Conservation (phyloP, 2,329 filamentous ascomycete species). For the Chaetomiaceae sp. region DNA sequence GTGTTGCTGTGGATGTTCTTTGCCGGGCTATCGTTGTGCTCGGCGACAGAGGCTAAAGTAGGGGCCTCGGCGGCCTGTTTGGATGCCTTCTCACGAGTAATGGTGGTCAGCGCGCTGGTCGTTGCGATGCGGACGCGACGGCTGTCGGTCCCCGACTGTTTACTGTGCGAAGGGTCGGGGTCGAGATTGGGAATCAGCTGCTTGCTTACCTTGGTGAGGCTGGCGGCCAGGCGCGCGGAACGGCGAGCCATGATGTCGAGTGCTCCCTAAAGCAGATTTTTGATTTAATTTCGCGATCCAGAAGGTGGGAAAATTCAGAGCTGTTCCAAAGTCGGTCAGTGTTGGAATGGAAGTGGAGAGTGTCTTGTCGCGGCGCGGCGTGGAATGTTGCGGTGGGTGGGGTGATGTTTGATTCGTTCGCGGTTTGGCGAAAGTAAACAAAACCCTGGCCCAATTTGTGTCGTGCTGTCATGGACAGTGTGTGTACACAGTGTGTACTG, state of each 20-base stretch:
- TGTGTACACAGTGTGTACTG: constrained; percentile 2
- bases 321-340: background rate
- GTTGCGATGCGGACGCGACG: background rate
- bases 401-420: constrained; percentile 24
- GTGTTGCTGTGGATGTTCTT: constrained; percentile 11
- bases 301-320: background rate
- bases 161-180: background rate
- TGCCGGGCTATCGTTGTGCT: constrained; percentile 38
- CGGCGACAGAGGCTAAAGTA: constrained; percentile 40
- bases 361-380: constrained; percentile 11
- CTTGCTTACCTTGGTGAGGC: constrained; percentile 34
- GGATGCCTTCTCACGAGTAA: constrained; percentile 16
- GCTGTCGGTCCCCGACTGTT: background rate
- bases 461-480: background rate
- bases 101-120: constrained; percentile 7
- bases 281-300: too few species aligned
- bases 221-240: constrained; percentile 42
- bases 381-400: constrained; percentile 15
- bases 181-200: too few species aligned
- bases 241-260: constrained; percentile 35
- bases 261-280: background rate
- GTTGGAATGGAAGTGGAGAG: constrained; percentile 16
- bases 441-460: constrained; percentile 7
- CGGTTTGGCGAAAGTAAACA: constrained; percentile 22
- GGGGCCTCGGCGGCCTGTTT: constrained; percentile 24